Conservation (phyloP, 2,329 filamentous ascomycete genomes). For the Diaporthe citrichinensis region DNA sequence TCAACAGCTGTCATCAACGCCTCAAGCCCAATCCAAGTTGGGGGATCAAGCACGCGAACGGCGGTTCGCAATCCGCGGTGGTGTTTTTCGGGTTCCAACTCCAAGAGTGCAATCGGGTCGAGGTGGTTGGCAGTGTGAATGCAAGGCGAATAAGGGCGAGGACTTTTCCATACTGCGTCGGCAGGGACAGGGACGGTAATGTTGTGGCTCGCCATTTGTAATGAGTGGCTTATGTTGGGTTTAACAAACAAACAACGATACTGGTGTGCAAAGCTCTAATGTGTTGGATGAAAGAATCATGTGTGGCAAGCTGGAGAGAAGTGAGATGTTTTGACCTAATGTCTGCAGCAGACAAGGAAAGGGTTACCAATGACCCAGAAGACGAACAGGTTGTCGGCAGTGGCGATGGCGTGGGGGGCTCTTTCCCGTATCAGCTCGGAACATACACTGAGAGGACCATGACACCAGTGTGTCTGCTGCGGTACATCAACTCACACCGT, state of each 20-base stretch:
- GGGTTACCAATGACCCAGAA: background rate
- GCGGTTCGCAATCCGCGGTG: background rate
- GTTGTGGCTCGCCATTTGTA: background rate
- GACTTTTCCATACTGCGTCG: fast-evolving
- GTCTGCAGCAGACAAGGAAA: background rate
- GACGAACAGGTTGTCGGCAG: background rate
- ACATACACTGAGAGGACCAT: background rate
- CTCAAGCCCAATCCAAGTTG: fast-evolving
- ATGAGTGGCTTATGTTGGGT: background rate
- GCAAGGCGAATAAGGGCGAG: background rate
- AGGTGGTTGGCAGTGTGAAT: background rate
- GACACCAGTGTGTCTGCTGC: too few species aligned
- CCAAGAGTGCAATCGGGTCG: background rate
- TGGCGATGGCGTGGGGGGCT: background rate
- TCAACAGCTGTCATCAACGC: background rate
- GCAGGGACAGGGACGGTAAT: background rate
- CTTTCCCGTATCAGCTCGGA: background rate
- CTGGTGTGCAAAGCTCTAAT: background rate
- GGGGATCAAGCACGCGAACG: fast-evolving
- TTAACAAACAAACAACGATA: background rate
- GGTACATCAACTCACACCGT: too few species aligned
- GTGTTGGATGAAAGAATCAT: background rate
- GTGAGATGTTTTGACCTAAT: background rate
- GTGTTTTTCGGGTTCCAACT: background rate
- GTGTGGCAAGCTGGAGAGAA: background rate